phyloP scores from a whole-genome alignment of 176 grass and related monocot species.

The Poa annua region DNA sequence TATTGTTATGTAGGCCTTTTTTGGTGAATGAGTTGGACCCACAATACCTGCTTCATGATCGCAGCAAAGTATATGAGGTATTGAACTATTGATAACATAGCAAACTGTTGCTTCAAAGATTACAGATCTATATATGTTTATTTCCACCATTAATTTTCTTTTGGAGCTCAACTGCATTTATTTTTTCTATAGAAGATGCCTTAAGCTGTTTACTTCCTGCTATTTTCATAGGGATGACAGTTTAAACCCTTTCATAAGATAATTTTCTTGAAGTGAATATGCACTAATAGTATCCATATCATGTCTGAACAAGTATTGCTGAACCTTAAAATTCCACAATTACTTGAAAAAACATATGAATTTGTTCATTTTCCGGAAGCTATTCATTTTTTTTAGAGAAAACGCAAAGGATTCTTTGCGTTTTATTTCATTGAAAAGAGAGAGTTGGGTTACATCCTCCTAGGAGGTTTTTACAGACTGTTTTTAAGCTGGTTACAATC shows the following conservation, averaged over 20 bases:
- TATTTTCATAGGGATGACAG: slow-evolving; percentile 22
- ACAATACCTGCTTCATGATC: slow-evolving; percentile 88
- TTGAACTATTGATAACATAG: slow-evolving; percentile 62
- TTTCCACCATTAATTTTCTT: slow-evolving; percentile 9
- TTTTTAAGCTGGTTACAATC: no score
- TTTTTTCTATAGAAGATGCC: slow-evolving; percentile 27
- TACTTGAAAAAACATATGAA: neutral
- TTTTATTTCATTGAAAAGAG: no score
- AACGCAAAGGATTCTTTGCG: no score
- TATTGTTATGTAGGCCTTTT: slow-evolving; percentile 67
- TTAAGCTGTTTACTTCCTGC: slow-evolving; percentile 40
- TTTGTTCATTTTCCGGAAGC: neutral
- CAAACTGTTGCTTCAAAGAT: neutral
- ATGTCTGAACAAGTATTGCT: slow-evolving; percentile 1
- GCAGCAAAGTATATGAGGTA: slow-evolving; percentile 98
- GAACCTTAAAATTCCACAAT: slow-evolving; percentile 27
- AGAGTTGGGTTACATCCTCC: no score
- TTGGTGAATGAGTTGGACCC: slow-evolving; percentile 86
- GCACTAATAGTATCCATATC: slow-evolving; percentile 11
- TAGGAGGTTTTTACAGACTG: no score
- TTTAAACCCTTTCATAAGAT: slow-evolving; percentile 22
- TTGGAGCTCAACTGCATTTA: slow-evolving; percentile 9
- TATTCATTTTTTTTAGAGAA: no score
- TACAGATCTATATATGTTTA: slow-evolving; percentile 8
- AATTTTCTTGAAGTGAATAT: neutral